Evolutionary conservation across 768 basidiomycete genomes (phyloP), one percentile per base, ranked within the genome.

Genomic region (Rhodosporidiobolus sp.): DNA sequence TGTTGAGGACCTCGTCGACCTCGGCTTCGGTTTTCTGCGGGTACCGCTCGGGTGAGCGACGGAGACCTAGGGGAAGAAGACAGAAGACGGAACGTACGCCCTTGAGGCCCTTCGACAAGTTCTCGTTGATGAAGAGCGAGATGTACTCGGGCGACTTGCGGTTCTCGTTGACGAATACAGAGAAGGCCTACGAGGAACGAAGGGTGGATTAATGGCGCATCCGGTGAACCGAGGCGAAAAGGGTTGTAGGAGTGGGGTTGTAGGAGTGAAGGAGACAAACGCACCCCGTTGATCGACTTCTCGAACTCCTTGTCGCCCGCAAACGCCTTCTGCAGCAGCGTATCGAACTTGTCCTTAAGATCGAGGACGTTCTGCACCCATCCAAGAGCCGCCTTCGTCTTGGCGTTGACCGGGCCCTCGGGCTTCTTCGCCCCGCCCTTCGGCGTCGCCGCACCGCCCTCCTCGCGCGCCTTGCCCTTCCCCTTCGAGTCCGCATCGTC

Each of bases 101-200:
- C 83, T 92, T 96, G 43, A 97, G 84, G 0, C 95, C 95, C 78
- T 93, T 91, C 82, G 89, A 93, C 32, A 99, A 85, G 79, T 98
- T 89, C 70, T 98, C 94, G 78, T 99, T 96, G 70, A 99, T 94
- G 82, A 92, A 99, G 62, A 99, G 82, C 7, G 96, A 98, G 53
- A 98, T 91, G 80, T 88, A 98, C 79, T 99, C 96, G 12, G 96
- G 89, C 26, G 91, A 87, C 77, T 91, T 90, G 49, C 87, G 86
- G 77, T 96, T 92, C 30, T 84, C 82, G 82, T 98, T 97, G 79
- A 98, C 87, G 80, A 97, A 96, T 3, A 87, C 85, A 81, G 90
- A 88, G 79, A 97, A 98, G 0, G 94, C 94, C 95, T 99, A 74
- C 16, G 8, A 43, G 38, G 38, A 43, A 43, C 38, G 38, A 43